Base-by-base conservation (phyloP, 2,329 filamentous ascomycete genomes). In the Monilinia laxa region DNA sequence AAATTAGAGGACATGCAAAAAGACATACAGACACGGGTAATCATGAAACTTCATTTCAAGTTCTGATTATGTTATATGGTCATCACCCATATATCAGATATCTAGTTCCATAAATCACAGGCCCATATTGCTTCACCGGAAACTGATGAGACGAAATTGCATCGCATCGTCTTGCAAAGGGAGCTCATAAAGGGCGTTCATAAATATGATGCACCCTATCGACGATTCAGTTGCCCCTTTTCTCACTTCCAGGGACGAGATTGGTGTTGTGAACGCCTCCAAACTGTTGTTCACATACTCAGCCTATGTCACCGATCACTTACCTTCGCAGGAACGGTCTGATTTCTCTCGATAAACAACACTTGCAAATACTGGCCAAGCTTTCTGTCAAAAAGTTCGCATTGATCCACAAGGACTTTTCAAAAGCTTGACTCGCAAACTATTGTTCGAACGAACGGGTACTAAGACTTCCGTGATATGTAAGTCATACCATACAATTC, bases 361-460 rank as follows among this genome's bases (percentile, higher is more conserved):
- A 57, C 31, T 6, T 25, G 53, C n/a, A 45, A 12, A 57, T 58
- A 12, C 18, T 65, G 7, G 63, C 63, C 31, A 59, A 59, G 45
- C 42, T 52, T 51, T 49, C 63, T 59, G 63, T 51, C 63, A 65
- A 65, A 64, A 35, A 25, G 16, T 35, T 25, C 20, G 31, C 45
- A 64, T 23, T 35, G 40, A 57, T n/a, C 23, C 38, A 57, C 31
- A 65, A 23, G 23, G 53, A 42, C 42, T 52, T 52, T n/a, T 23
- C 42, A n/a, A 52, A 65, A 59, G 63, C 25, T 65, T 59, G 28
- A 49, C 28, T 58, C 14, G 14, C 31, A 25, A 38, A 25, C 11
- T 4, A 35, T 47, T 47, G 14, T 56, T 57, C 18, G n/a, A 65
- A 59, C 7, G 40, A 40, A 51, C 31, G 42, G 53, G 58, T 64